Evolutionary conservation across 257 asterid genomes (phyloP).

Genomic region (Hygrophila difformis): DNA sequence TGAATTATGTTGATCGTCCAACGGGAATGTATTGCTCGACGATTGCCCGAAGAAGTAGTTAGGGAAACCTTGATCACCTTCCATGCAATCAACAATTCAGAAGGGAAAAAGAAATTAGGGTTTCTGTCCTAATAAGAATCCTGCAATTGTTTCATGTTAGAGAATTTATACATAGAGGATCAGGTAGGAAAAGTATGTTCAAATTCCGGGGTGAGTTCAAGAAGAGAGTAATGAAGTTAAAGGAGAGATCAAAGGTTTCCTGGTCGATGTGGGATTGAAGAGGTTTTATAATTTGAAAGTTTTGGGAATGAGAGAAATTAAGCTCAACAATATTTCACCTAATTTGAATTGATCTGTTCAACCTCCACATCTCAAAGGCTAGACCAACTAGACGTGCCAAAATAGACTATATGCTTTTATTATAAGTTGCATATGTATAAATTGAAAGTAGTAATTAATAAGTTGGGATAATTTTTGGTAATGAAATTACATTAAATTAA

Average conservation of each 20-base stretch:
- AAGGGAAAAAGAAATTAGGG: constrained; percentile 18
- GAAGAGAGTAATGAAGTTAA: no score
- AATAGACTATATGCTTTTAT: constrained; percentile 9
- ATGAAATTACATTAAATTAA: constrained; percentile 11
- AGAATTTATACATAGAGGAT: constrained; percentile 34
- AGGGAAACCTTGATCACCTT: constrained; percentile 19
- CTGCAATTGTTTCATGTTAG: constrained; percentile 30
- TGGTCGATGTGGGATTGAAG: no score
- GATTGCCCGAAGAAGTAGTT: constrained; percentile 24
- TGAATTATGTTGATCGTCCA: no score
- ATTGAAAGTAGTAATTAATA: constrained; percentile 1
- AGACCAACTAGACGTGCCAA: constrained; percentile 30
- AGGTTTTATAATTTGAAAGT: constrained; percentile 11
- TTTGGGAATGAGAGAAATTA: constrained; percentile 13
- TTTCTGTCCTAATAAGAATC: constrained; percentile 12
- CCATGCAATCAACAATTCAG: constrained; percentile 5
- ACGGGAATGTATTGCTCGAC: constrained; percentile 10
- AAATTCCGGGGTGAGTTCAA: not conserved
- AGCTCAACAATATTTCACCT: constrained; percentile 46
- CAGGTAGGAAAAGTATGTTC: constrained; percentile 25
- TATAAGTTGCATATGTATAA: constrained; percentile 1
- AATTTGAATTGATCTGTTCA: constrained; percentile 39
- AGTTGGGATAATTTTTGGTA: constrained; percentile 6
- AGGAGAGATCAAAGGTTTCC: not conserved
- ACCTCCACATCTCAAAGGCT: constrained; percentile 25